Evolutionary conservation across 352 stramenopile genomes (phyloP), one percentile per base, ranked within the genome.

Genomic region (Globisporangium cederbergense): DNA sequence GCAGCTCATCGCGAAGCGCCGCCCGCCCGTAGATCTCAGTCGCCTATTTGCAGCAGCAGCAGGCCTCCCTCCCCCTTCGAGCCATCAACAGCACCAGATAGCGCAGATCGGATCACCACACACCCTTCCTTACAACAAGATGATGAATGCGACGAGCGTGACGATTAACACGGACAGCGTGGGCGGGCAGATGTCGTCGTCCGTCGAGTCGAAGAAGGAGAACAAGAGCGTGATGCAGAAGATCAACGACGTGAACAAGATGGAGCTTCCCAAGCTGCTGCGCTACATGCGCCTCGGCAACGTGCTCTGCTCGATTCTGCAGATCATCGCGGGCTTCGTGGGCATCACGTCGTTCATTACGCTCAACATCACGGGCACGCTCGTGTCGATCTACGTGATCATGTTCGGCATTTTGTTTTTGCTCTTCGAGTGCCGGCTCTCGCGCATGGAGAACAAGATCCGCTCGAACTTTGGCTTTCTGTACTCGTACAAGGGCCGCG

Each of bases 371-470:
- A 95, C 86, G 63, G 86, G 86, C 72, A 90, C 82, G 38, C 75
- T 95, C 58, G 84, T 95, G 71, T 92, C 84, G 54, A 89, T 95
- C 68, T 95, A 95, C 75, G 86, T 95, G 54, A 93, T 95, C 71
- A 91, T 93, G 78, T 95, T 95, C 66, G 86, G 84, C 73, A 71
- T 93, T 13, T 66, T 95, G 11, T 93, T 95, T 58, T 57, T 95
- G 68, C 81, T 95, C 40, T 95, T 95, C 60, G 86, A 95, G 73
- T 95, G 86, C 70, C 86, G 86, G 49, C 73, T 95, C n/a, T 90
- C 79, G 60, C 83, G 83, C 68, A 95, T 95, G 86, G 86, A 95
- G 74, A 74, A 64, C 45, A 78, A 72, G 54, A 95, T 95, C 65
- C 86, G 86, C 65, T 65, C 76, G 56, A 93, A 95, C 70, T 95